Percentiles rank a stretch among this genome's conserved stretches.
Evolutionary conservation across 345 rosid genomes (phyloP).

Genomic region (Syzygium aqueum): DNA sequence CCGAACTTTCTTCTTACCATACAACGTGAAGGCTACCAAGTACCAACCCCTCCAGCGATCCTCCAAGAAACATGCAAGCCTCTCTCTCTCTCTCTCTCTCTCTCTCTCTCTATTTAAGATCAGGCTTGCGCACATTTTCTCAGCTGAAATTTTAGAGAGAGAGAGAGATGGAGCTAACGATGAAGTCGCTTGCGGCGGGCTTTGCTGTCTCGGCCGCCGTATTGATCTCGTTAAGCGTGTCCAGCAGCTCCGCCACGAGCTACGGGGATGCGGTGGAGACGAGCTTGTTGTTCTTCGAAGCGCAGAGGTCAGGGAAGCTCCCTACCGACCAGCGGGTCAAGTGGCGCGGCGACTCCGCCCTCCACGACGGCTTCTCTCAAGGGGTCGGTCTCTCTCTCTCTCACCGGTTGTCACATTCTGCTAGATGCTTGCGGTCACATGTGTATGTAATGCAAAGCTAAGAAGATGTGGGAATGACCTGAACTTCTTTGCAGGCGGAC

Average conservation of each 20-base stretch:
- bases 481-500: slow-evolving; percentile 32
- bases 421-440: background rate
- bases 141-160: background rate
- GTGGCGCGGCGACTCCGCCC: slow-evolving; percentile 61
- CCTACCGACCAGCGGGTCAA: slow-evolving; percentile 36
- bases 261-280: slow-evolving; percentile 49
- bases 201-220: background rate
- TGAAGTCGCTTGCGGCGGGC: background rate
- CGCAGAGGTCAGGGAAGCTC: slow-evolving; percentile 57
- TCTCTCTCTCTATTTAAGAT: background rate
- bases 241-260: background rate
- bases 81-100: too few relatives aligned
- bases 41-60: background rate
- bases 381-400: slow-evolving; percentile 22
- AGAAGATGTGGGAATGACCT: background rate
- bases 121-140: background rate
- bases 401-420: background rate
- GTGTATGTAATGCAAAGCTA: background rate
- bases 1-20: background rate
- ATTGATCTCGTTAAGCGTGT: background rate
- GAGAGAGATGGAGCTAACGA: background rate
- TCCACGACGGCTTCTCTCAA: slow-evolving; percentile 45
- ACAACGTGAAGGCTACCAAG: background rate
- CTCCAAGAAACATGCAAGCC: background rate
- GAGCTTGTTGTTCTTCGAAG: slow-evolving; percentile 61